phyloP scores from a whole-genome alignment of 257 asterid species.

The Sherardia arvensis region DNA sequence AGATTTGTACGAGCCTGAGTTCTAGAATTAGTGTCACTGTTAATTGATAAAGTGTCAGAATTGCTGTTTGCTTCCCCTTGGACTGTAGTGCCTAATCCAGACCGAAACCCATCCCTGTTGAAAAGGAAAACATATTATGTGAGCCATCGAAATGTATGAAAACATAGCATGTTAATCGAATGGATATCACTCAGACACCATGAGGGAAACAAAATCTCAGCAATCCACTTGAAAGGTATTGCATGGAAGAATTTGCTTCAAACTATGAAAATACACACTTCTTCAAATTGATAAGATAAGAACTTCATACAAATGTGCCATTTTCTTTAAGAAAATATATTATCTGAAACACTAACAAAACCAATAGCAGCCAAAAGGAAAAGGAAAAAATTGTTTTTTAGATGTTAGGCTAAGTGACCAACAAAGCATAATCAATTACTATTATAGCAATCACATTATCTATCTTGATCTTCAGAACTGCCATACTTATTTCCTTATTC shows the following conservation, averaged over 20 bases:
- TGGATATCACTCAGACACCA: background rate
- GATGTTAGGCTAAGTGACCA: slow-evolving; percentile 2
- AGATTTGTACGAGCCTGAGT: slow-evolving; percentile 37
- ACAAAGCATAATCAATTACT: background rate
- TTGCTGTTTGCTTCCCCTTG: slow-evolving; percentile 73
- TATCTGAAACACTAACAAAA: background rate
- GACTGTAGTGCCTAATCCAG: slow-evolving; percentile 62
- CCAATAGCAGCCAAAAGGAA: background rate
- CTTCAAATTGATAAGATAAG: background rate
- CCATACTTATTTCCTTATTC: background rate
- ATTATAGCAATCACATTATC: background rate
- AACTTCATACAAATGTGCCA: background rate
- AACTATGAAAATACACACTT: background rate
- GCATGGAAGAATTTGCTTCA: background rate
- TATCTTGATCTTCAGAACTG: background rate
- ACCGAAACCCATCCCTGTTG: slow-evolving; percentile 83
- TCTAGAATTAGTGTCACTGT: slow-evolving; percentile 33
- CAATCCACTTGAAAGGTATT: background rate
- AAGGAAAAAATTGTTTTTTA: background rate
- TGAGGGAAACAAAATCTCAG: background rate
- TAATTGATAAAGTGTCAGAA: slow-evolving; percentile 35
- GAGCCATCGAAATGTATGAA: slow-evolving; percentile 6
- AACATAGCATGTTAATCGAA: background rate
- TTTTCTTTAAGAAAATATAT: background rate
- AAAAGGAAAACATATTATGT: slow-evolving; percentile 16